Evolutionary conservation across 2,329 filamentous ascomycete genomes (phyloP).

Genomic region (Salinomyces thailandicus): DNA sequence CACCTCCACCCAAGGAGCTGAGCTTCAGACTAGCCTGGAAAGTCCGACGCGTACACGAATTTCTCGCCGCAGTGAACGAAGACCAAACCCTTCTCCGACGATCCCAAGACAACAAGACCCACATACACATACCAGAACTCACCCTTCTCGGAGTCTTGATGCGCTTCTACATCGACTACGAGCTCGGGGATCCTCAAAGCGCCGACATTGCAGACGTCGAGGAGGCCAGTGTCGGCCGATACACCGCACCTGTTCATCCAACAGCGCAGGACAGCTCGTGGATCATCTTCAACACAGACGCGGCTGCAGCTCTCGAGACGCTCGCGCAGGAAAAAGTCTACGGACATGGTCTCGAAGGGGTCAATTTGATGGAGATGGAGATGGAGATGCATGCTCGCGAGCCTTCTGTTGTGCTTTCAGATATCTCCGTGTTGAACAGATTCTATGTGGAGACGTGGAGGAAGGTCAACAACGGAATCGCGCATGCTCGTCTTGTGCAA

Average conservation of each 20-base stretch:
- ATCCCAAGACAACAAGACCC: not conserved
- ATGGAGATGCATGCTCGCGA: slow-evolving; percentile 4
- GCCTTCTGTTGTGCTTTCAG: not conserved
- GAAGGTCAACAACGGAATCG: not conserved
- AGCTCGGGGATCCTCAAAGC: not conserved
- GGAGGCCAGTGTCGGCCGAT: slow-evolving; percentile 1
- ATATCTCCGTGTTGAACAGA: not conserved
- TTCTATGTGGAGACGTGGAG: not conserved
- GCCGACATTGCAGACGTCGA: slow-evolving; percentile 3
- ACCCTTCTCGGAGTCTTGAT: slow-evolving; percentile 4
- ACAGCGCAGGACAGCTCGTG: slow-evolving; percentile 1
- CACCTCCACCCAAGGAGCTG: not conserved
- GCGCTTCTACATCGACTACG: slow-evolving; percentile 5
- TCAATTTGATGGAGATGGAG: slow-evolving; percentile 6
- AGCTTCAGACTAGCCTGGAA: not conserved
- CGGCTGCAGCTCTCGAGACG: not conserved
- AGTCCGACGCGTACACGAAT: not conserved
- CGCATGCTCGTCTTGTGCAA: not conserved
- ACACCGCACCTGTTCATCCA: not conserved
- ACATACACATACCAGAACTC: slow-evolving; percentile 5
- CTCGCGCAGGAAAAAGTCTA: slow-evolving; percentile 1
- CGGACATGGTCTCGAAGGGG: slow-evolving; percentile 1
- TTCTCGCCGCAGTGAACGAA: not conserved
- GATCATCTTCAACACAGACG: slow-evolving; percentile 3
- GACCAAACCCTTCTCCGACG: not conserved